Evolutionary conservation across 2,329 filamentous ascomycete genomes (phyloP), one percentile per base, ranked within the genome.

Genomic region (Orbilia ellipsospora): DNA sequence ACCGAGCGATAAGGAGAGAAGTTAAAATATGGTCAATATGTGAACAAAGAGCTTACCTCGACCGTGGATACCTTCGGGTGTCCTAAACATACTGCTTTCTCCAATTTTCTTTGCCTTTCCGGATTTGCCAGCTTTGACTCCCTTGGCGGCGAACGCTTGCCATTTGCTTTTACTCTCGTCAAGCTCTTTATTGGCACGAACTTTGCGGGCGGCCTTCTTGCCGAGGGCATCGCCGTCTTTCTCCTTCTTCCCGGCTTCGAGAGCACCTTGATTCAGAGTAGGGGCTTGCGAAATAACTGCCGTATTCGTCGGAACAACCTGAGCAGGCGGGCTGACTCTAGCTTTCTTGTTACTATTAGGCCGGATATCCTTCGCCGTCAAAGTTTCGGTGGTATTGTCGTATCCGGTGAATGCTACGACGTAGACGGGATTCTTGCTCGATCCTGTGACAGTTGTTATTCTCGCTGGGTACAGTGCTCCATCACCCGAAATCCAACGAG

Each of bases 71-170:
- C 92, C 90, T 36, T 96, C 93, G 0, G 93, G 93, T 1, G 94
- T 97, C 55, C 94, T 90, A 82, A 97, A 97, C 94, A 97, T 97
- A 86, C 93, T 96, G 57, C 97, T 92, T 84, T 97, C 97, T 84
- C 94, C 94, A 23, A 82, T 82, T 64, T 83, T 83, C 50, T 84
- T 83, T 3, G 84, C 78, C 82, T 90, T 90, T 78, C 85, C 88
- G 78, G 88, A 85, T 81, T 92, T 94, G 55, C 86, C 87, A 4
- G 72, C 44, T 81, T 88, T 89, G 73, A 80, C 79, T 8, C 86
- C 85, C 82, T 96, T 97, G 80, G 87, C 86, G 78, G 89, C 91
- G 82, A 97, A 99, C 78, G 96, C 92, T 81, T 97, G 91, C 95
- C 95, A 99, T 81, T 95, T 97, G 80, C 85, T 92, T 85, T 97